Evolutionary conservation across 2,329 filamentous ascomycete genomes (phyloP).

Genomic region (Dactylellina sp.): DNA sequence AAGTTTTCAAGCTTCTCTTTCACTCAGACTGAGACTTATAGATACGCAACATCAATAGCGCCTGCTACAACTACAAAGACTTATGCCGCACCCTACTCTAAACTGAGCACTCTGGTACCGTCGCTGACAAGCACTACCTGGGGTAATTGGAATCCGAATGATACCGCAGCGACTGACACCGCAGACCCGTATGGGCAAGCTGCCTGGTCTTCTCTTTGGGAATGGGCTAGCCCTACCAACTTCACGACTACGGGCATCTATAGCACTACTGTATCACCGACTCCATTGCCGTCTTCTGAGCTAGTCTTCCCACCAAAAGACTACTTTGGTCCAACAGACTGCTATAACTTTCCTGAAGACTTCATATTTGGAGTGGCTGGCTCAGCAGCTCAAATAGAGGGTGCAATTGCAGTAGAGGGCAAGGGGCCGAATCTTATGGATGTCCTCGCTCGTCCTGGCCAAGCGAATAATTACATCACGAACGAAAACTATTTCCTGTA

Average conservation of each 20-base stretch:
- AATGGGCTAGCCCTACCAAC: constrained; percentile 21
- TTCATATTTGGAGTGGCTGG: constrained; percentile 35
- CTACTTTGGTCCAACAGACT: constrained; percentile 31
- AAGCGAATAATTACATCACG: constrained; percentile 61
- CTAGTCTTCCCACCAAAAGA: constrained; percentile 21
- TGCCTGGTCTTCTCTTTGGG: constrained; percentile 36
- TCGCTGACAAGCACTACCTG: constrained; percentile 27
- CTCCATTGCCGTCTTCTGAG: constrained; percentile 27
- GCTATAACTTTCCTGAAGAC: constrained; percentile 28
- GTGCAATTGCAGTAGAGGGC: constrained; percentile 25
- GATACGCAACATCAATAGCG: constrained; percentile 27
- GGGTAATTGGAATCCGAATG: constrained; percentile 28
- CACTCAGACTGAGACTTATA: constrained; percentile 29
- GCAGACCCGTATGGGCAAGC: constrained; percentile 39
- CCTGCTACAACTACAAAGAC: constrained; percentile 13
- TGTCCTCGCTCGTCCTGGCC: constrained; percentile 17
- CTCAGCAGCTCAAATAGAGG: constrained; percentile 31
- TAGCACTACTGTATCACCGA: constrained; percentile 33
- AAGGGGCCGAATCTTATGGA: constrained; percentile 36
- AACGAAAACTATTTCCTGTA: constrained; percentile 70
- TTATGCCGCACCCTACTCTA: constrained; percentile 19
- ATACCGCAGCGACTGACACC: constrained; percentile 29
- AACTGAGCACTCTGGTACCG: constrained; percentile 13
- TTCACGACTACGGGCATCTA: constrained; percentile 33
- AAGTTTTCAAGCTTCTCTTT: constrained; percentile 26